Conservation (phyloP, 2,329 filamentous ascomycete genomes). For the Fusarium vanettenii region DNA sequence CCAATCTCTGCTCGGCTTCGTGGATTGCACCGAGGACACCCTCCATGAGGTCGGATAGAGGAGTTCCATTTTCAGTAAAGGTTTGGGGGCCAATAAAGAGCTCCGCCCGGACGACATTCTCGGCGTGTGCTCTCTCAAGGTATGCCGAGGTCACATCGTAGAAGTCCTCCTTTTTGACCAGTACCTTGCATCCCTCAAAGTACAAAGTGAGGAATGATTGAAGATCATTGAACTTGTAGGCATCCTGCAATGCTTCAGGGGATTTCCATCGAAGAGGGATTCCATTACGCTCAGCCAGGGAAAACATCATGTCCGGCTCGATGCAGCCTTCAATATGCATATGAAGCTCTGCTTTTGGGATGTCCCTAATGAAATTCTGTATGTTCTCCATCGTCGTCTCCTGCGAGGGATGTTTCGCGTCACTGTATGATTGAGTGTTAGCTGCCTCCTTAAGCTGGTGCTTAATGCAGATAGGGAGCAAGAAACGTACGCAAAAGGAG, state of each 20-base stretch:
- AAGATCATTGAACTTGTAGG: background rate
- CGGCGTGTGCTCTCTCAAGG: background rate
- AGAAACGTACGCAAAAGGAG: background rate
- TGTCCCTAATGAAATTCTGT: background rate
- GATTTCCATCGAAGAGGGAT: background rate
- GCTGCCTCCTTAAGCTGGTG: background rate
- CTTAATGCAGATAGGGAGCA: background rate
- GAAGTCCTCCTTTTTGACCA: background rate
- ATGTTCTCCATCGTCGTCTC: background rate
- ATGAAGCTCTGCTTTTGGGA: background rate
- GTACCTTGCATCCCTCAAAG: background rate
- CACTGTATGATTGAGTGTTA: too few species aligned
- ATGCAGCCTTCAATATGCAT: background rate
- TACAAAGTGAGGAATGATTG: background rate
- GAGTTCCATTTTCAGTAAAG: background rate
- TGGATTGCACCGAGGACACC: background rate
- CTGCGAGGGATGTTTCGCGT: too few species aligned
- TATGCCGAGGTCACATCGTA: background rate
- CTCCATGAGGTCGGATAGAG: background rate
- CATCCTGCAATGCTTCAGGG: background rate
- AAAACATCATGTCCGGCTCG: background rate
- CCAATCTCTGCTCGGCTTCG: background rate
- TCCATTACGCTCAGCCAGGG: background rate
- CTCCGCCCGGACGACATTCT: background rate
- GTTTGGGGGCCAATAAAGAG: background rate